A percentile compares a stretch with the other conserved stretches of the same genome.
These are phyloP conservation scores for Penicillium coprophilum DNA, from an alignment of 495 filamentous ascomycete species.

Conservation along the genomic window DNA sequence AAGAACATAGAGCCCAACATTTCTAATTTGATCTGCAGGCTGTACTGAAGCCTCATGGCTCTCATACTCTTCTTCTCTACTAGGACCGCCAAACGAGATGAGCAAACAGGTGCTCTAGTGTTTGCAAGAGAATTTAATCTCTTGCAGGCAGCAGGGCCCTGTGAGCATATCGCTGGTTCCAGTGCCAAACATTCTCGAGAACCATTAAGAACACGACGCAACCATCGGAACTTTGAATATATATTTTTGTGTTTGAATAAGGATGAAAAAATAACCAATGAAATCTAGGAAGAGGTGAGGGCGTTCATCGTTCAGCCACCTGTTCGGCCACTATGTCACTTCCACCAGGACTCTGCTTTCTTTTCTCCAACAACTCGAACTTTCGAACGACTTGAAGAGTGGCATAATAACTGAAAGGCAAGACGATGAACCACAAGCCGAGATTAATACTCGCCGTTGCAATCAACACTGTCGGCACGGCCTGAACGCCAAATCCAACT, in stretches of 20 bases:
- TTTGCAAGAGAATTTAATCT: too few species aligned
- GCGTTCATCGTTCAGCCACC: not conserved
- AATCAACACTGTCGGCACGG: slow-evolving; percentile 42
- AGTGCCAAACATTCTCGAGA: not conserved
- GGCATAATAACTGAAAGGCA: slow-evolving; percentile 47
- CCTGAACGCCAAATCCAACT: slow-evolving; percentile 44
- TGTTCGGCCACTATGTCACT: not conserved
- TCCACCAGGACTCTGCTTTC: not conserved
- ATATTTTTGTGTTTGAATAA: not conserved
- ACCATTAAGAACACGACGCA: not conserved
- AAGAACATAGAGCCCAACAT: not conserved
- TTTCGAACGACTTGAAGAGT: slow-evolving; percentile 40
- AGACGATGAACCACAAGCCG: slow-evolving; percentile 40
- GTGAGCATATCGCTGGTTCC: too few species aligned
- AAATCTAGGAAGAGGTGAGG: not conserved
- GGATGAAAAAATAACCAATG: not conserved
- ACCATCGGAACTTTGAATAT: not conserved
- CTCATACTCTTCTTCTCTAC: too few species aligned
- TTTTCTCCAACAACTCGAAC: slow-evolving; percentile 15
- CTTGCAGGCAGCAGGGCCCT: too few species aligned
- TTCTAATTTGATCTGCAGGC: too few species aligned
- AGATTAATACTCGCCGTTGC: slow-evolving; percentile 44
- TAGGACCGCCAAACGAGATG: too few species aligned
- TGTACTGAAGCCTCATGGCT: too few species aligned
- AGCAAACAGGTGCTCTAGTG: too few species aligned